phyloP scores from a whole-genome alignment of 345 rosid genomes.

The thale cress (Arabidopsis thaliana) region TAIR10.1 NC_003070.9:17923501-17924000 shows the following conservation, averaged over 20 bases:
- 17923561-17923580: slow-evolving; percentile 17
- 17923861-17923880: slow-evolving; percentile 14
- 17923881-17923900: background rate
- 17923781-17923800: slow-evolving; percentile 10
- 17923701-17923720: slow-evolving; percentile 79
- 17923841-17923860: background rate
- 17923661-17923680: slow-evolving; percentile 73
- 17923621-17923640: background rate
- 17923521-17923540: background rate
- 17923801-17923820: slow-evolving; percentile 18
- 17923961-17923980: slow-evolving; percentile 12
- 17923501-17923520: slow-evolving; percentile 12
- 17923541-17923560: slow-evolving; percentile 10
- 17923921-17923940: slow-evolving; percentile 5
- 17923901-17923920: slow-evolving; percentile 1
- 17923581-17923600: slow-evolving; percentile 11
- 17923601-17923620: background rate
- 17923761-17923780: slow-evolving; percentile 44
- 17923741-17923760: slow-evolving; percentile 93
- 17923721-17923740: slow-evolving; percentile 93
- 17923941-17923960: slow-evolving; percentile 16
- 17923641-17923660: background rate
- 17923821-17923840: background rate
- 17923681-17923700: slow-evolving; percentile 83
- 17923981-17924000: slow-evolving; percentile 34